Conservation (phyloP, 2,329 filamentous ascomycete species). For the Aschersonia sp. region DNA sequence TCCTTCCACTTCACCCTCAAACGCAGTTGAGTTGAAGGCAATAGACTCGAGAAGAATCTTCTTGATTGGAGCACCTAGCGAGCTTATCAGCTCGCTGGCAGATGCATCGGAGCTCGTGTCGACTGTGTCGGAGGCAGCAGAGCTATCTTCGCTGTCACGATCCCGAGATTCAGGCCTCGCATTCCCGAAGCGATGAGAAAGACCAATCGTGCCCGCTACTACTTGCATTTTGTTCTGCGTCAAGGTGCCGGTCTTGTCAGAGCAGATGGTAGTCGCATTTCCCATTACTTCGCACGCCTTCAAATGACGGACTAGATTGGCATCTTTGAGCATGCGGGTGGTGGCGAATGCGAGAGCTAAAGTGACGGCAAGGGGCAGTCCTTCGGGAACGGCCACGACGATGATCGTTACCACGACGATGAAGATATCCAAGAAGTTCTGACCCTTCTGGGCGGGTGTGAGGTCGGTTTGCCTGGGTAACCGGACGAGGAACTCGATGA, state of each 20-base stretch:
- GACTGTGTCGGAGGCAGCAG: slow-evolving; percentile 5
- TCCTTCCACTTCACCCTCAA: slow-evolving; percentile 59
- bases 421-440: slow-evolving; percentile 61
- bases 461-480: slow-evolving; percentile 36
- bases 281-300: slow-evolving; percentile 74
- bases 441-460: slow-evolving; percentile 59
- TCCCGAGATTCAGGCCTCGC: slow-evolving; percentile 11
- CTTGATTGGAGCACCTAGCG: slow-evolving; percentile 31
- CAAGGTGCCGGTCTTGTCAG: slow-evolving; percentile 53
- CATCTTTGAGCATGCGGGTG: slow-evolving; percentile 62
- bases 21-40: slow-evolving; percentile 57
- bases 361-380: slow-evolving; percentile 63
- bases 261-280: slow-evolving; percentile 58
- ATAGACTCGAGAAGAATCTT: slow-evolving; percentile 45
- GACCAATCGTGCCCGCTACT: slow-evolving; percentile 44
- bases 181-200: slow-evolving; percentile 38
- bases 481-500: slow-evolving; percentile 70
- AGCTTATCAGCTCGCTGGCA: slow-evolving; percentile 29
- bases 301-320: slow-evolving; percentile 62
- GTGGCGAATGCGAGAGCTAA: slow-evolving; percentile 65
- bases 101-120: slow-evolving; percentile 22
- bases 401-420: slow-evolving; percentile 70
- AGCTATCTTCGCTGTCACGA: slow-evolving; percentile 10
- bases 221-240: slow-evolving; percentile 59
- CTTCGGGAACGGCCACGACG: slow-evolving; percentile 67